Percentiles rank a stretch among this genome's conserved stretches.
These are phyloP conservation scores for Umbelopsis ramanniana DNA, from an alignment of 192 early-diverging fungal genomes.

Conservation along the genomic window DNA sequence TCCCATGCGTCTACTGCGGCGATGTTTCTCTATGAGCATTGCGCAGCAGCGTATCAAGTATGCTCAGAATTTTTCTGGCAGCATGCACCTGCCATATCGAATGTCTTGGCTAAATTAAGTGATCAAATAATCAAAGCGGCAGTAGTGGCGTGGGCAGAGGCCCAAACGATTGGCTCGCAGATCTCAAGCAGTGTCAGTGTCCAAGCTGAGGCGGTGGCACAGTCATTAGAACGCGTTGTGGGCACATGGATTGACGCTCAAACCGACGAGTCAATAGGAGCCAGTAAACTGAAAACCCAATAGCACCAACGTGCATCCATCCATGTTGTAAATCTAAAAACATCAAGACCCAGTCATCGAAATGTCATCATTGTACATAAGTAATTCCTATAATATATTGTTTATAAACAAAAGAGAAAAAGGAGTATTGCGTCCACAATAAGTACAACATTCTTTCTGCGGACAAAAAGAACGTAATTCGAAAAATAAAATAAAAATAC, in stretches of 20 bases:
- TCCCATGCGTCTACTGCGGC: not conserved
- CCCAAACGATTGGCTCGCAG: not conserved
- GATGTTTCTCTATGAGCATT: not conserved
- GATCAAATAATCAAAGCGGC: not conserved
- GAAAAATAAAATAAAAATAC: not conserved
- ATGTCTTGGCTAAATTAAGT: not conserved
- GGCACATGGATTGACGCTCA: conserved; percentile 4
- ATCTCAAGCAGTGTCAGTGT: not conserved
- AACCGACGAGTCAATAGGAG: not conserved
- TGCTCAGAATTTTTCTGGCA: not conserved
- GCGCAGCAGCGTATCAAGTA: not conserved
- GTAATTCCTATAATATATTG: too few species aligned
- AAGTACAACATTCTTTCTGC: too few species aligned
- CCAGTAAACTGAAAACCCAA: not conserved
- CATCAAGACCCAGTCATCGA: not conserved
- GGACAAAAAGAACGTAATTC: too few species aligned
- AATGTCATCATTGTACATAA: not conserved
- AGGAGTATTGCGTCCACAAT: too few species aligned
- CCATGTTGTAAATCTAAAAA: not conserved
- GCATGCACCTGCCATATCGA: conserved; percentile 8
- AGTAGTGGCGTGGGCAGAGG: not conserved
- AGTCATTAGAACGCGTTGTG: conserved; percentile 2
- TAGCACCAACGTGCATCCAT: not conserved
- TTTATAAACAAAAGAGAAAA: too few species aligned
- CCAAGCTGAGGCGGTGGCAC: conserved; percentile 10